Percentiles rank a stretch among this genome's conserved stretches.
Evolutionary conservation across 129 eudicot genomes (phyloP).

Genomic region (Arctium lappa): DNA sequence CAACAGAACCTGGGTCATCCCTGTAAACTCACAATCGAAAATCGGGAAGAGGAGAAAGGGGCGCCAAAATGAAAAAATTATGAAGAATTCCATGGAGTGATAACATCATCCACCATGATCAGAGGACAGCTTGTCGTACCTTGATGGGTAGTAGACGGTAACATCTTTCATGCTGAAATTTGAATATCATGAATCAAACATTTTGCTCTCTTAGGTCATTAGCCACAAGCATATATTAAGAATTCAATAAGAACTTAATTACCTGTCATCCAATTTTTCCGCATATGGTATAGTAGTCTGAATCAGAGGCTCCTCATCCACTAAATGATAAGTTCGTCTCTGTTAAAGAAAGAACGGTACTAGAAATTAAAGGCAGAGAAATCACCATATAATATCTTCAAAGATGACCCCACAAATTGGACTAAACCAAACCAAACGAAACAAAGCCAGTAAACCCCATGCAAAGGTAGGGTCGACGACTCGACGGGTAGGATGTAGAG

Average conservation of each 20-base stretch:
- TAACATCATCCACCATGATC: constrained; percentile 18
- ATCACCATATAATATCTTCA: neutral
- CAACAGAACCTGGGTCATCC: constrained; percentile 72
- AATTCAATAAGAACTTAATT: neutral
- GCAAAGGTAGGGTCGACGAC: neutral
- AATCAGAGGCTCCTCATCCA: constrained; percentile 62
- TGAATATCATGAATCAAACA: constrained; percentile 1
- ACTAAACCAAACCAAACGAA: neutral
- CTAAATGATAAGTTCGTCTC: constrained; percentile 42
- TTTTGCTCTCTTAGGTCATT: neutral
- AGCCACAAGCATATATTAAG: neutral
- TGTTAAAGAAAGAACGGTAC: constrained; percentile 1
- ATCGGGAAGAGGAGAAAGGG: neutral
- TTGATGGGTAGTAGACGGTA: constrained; percentile 72
- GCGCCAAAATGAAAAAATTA: neutral
- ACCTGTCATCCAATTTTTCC: constrained; percentile 45
- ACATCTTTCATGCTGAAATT: constrained; percentile 52
- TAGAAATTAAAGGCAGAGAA: constrained; percentile 1
- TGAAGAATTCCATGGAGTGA: neutral
- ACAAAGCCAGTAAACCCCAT: neutral
- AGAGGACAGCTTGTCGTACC: constrained; percentile 41
- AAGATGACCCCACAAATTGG: constrained; percentile 4
- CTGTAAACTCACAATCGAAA: constrained; percentile 35
- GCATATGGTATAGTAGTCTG: constrained; percentile 17
- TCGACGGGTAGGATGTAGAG: neutral